Evolutionary conservation across 2,329 filamentous ascomycete genomes (phyloP).

Genomic region (Ophiosphaerella korrae): DNA sequence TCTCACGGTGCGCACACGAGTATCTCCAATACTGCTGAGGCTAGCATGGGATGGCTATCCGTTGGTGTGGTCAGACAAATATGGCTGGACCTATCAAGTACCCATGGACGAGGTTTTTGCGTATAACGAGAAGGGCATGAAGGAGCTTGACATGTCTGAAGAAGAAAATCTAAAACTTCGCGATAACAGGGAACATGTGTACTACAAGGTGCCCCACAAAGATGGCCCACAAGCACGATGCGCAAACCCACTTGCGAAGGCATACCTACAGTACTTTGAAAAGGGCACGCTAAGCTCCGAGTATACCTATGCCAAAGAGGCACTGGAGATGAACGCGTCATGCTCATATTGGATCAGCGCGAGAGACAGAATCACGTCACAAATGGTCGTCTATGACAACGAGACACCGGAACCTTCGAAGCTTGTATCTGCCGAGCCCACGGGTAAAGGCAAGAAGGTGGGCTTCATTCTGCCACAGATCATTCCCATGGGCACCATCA

Average conservation of each 20-base stretch:
- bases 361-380: conserved; percentile 88
- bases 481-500: conserved; percentile 98
- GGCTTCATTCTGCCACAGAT: conserved; percentile 94
- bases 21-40: conserved; percentile 82
- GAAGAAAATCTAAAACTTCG: conserved; percentile 70
- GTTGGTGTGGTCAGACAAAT: conserved; percentile 88
- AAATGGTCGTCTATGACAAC: conserved; percentile 88
- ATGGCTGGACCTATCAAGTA: conserved; percentile 92
- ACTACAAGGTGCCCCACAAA: conserved; percentile 96
- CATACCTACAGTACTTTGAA: conserved; percentile 89
- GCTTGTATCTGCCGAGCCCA: conserved; percentile 26
- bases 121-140: conserved; percentile 74
- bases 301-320: conserved; percentile 88
- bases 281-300: conserved; percentile 85
- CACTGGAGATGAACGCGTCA: conserved; percentile 96
- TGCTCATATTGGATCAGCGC: conserved; percentile 99
- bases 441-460: conserved; percentile 38
- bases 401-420: conserved; percentile 51
- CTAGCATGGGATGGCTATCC: conserved; percentile 89
- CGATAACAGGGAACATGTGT: conserved; percentile 69
- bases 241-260: conserved; percentile 85
- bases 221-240: conserved; percentile 87
- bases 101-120: conserved; percentile 63
- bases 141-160: conserved; percentile 74
- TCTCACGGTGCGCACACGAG: conserved; percentile 82